Evolutionary conservation across 73 alveolate genomes (phyloP).

Genomic region (Stentor roeselii): DNA sequence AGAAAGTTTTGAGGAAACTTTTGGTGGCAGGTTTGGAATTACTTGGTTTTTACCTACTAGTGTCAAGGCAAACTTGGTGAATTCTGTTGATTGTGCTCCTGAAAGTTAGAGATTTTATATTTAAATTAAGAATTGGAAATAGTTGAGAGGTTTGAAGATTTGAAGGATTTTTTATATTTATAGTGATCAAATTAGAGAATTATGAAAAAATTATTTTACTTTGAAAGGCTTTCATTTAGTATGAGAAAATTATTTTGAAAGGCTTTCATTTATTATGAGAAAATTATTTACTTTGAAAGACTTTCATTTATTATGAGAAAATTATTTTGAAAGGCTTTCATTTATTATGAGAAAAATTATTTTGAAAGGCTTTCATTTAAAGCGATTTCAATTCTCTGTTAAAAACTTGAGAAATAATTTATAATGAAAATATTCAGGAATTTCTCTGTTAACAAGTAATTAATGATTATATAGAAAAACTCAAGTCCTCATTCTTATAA

Average conservation of each 20-base stretch:
- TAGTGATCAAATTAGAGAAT: too few relatives aligned
- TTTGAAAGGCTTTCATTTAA: neutral
- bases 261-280: neutral
- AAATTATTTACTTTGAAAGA: neutral
- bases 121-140: too few relatives aligned
- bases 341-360: too few relatives aligned
- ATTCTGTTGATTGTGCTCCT: neutral
- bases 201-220: neutral
- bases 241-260: neutral
- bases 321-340: neutral
- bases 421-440: too few relatives aligned
- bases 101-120: too few relatives aligned
- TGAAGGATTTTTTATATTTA: too few relatives aligned
- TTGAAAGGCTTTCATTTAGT: neutral
- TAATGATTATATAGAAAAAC: neutral
- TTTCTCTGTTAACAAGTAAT: too few relatives aligned
- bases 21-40: slow-evolving; percentile 24
- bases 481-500: neutral
- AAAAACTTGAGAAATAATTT: neutral
- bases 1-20: slow-evolving; percentile 19
- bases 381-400: neutral
- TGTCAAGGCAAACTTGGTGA: neutral
- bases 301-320: neutral
- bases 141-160: too few relatives aligned
- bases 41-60: slow-evolving; percentile 27